Base-by-base conservation (phyloP, 306 rosid genomes). In the Pueraria montana region DNA sequence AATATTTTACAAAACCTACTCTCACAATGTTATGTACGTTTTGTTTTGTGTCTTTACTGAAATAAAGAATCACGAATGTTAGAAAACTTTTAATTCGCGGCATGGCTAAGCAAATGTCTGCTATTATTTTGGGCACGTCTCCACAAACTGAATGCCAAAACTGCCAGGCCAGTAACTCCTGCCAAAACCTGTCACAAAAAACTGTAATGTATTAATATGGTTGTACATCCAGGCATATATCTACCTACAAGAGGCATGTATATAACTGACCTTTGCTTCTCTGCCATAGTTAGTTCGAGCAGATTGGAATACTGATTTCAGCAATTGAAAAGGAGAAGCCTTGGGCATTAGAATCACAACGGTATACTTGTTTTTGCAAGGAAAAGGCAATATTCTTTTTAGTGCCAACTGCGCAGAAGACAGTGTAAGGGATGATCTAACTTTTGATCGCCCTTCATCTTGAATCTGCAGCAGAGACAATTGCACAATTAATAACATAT, bases 341-440 rank as follows among this genome's bases (percentile, higher is more conserved):
- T 79, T 85, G 78, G 99, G 99, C 92, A 87, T 89, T 83, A 93
- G 86, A 81, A 95, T 92, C 84, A 95, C 98, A 40, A 84, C 96
- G 49, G 98, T 95, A 81, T 89, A 92, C 90, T 93, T 94, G 62
- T 87, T 87, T 85, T 81, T 92, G 91, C 98, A 92, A 79, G 98
- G 98, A 82, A 79, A 89, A 43, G 99, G 98, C 63, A 95, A 67
- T 80, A 95, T 83, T 83, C 91, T 89, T 82, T 92, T 93, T 59
- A 95, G 87, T 59, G 96, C 94, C 82, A 79, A 76, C 88, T 85
- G 94, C 11, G 94, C 93, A 9, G 92, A 80, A 56, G 80, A 77
- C 66, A 96, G 94, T 36, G 93, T 87, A 72, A 92, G 87, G 70
- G 90, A 84, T 43, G 85, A 81, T 82, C 91, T 89, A 67, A 95